Evolutionary conservation across 2,329 filamentous ascomycete species (phyloP).

Genomic region (Zalaria sp.): DNA sequence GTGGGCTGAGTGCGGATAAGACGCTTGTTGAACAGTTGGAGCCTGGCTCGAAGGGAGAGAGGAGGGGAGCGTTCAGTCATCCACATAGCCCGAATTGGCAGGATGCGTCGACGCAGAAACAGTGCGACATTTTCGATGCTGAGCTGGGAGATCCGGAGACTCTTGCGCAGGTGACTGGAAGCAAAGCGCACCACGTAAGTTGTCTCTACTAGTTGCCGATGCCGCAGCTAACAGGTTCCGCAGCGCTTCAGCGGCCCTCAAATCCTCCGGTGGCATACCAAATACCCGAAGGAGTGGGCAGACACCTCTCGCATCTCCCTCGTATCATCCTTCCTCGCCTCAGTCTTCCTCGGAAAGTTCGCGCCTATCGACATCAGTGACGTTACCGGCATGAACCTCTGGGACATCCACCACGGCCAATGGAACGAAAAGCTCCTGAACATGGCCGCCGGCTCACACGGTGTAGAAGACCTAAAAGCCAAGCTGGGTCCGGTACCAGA

Average conservation of each 20-base stretch:
- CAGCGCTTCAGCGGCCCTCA: slow-evolving; percentile 95
- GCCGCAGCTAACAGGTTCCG: slow-evolving; percentile 3
- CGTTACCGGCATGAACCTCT: slow-evolving; percentile 92
- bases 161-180: slow-evolving; percentile 72
- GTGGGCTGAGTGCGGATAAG: slow-evolving; percentile 43
- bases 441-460: slow-evolving; percentile 54
- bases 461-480: slow-evolving; percentile 48
- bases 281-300: slow-evolving; percentile 67
- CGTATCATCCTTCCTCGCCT: slow-evolving; percentile 89
- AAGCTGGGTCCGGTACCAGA: slow-evolving; percentile 71
- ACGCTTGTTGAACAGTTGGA: slow-evolving; percentile 59
- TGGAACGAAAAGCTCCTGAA: slow-evolving; percentile 67
- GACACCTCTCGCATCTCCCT: slow-evolving; percentile 77
- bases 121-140: slow-evolving; percentile 80
- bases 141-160: slow-evolving; percentile 50
- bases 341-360: slow-evolving; percentile 69
- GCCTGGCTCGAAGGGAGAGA: slow-evolving; percentile 21
- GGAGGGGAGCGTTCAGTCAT: slow-evolving; percentile 57
- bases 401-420: slow-evolving; percentile 63
- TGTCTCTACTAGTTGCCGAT: neutral
- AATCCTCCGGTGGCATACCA: slow-evolving; percentile 74
- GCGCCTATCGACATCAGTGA: slow-evolving; percentile 90
- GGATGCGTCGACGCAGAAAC: slow-evolving; percentile 82
- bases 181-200: slow-evolving; percentile 81
- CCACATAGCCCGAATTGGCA: slow-evolving; percentile 94